Percentiles rank a stretch among this genome's conserved stretches.
Evolutionary conservation across 2,329 filamentous ascomycete genomes (phyloP).

Genomic region (Intubia oerlemansii): DNA sequence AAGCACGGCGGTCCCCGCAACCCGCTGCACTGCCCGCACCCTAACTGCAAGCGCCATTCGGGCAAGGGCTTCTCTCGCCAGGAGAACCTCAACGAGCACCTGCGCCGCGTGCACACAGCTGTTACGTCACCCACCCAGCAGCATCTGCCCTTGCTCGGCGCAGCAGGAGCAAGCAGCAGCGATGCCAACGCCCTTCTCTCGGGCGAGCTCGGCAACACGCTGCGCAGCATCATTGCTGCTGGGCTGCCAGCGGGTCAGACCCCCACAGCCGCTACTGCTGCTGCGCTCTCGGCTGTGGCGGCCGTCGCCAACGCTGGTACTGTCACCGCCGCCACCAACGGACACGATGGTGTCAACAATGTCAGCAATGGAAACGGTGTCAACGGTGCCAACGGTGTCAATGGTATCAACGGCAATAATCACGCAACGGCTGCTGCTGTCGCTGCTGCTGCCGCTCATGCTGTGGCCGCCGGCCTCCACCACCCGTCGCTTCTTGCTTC

Average conservation of each 20-base stretch:
- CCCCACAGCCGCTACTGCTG: too few species aligned
- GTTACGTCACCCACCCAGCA: not conserved
- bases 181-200: too few species aligned
- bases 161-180: not conserved
- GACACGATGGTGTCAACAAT: not conserved
- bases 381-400: too few species aligned
- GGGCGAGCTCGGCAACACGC: constrained; percentile 1
- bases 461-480: too few species aligned
- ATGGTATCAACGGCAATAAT: too few species aligned
- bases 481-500: too few species aligned
- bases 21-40: constrained; percentile 65
- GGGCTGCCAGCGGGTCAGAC: too few species aligned
- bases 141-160: too few species aligned
- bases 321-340: not conserved
- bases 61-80: constrained; percentile 82
- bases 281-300: too few species aligned
- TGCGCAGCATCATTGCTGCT: not conserved
- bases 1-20: constrained; percentile 80
- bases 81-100: constrained; percentile 85
- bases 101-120: constrained; percentile 63
- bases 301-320: too few species aligned
- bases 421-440: too few species aligned
- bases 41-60: constrained; percentile 71
- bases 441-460: too few species aligned
- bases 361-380: not conserved